phyloP scores from a whole-genome alignment of 1,139 yeast species.

The Yamadazyma conglobata region DNA sequence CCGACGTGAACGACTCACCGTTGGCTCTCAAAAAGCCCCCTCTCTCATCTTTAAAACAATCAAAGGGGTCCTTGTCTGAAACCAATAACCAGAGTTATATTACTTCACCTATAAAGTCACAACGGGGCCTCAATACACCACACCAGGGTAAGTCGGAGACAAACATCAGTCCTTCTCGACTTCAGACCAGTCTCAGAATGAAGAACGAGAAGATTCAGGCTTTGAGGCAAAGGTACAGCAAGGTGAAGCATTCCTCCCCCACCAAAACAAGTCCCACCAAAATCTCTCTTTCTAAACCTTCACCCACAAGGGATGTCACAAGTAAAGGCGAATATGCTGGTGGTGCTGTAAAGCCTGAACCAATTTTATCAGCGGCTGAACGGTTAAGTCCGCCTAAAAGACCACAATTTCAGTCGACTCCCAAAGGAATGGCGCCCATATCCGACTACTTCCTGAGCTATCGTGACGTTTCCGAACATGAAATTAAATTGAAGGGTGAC shows the following conservation, averaged over 20 bases:
- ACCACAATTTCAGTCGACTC: slow-evolving; percentile 25
- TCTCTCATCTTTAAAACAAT: slow-evolving; percentile 4
- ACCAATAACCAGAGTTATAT: slow-evolving; percentile 21
- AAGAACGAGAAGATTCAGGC: slow-evolving; percentile 34
- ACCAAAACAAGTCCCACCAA: slow-evolving; percentile 2
- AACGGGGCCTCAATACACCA: slow-evolving; percentile 21
- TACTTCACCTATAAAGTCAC: slow-evolving; percentile 33
- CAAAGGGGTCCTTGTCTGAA: slow-evolving; percentile 3
- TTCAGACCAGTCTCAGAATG: slow-evolving; percentile 38
- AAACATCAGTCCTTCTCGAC: slow-evolving; percentile 36
- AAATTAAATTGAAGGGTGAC: background rate
- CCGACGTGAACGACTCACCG: slow-evolving; percentile 31
- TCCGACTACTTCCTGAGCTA: background rate
- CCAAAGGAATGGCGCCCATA: slow-evolving; percentile 1
- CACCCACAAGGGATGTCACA: too few relatives aligned
- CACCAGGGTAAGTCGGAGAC: slow-evolving; percentile 14
- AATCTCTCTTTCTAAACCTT: too few relatives aligned
- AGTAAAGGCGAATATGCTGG: too few relatives aligned
- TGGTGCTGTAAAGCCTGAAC: too few relatives aligned
- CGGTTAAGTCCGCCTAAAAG: slow-evolving; percentile 29
- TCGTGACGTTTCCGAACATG: too few relatives aligned
- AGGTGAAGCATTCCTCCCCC: slow-evolving; percentile 13
- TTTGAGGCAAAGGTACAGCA: slow-evolving; percentile 32
- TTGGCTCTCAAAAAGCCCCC: slow-evolving; percentile 21
- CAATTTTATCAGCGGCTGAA: too few relatives aligned